Percentiles rank a stretch among this genome's conserved stretches.
These are phyloP conservation scores for Gautieria morchelliformis DNA, from an alignment of 768 basidiomycete species.

Conservation along the genomic window DNA sequence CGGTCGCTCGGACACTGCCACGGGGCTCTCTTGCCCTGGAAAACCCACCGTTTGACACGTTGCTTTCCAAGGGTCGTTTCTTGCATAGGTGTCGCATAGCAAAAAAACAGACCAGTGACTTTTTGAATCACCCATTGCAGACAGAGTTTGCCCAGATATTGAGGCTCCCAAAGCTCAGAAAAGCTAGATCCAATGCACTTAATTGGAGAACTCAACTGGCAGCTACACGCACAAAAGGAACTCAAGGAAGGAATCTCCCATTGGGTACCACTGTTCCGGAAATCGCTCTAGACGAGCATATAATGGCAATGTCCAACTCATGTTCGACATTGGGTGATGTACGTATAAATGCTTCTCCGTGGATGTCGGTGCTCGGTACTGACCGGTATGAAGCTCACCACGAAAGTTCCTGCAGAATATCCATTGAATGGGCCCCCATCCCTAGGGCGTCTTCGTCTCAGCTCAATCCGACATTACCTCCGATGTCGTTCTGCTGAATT, in stretches of 20 bases:
- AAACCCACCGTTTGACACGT: conserved; percentile 29
- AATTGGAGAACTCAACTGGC: conserved; percentile 13
- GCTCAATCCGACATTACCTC: conserved; percentile 15
- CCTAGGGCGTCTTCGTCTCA: conserved; percentile 9
- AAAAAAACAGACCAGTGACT: conserved; percentile 25
- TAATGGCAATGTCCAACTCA: neutral
- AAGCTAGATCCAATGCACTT: conserved; percentile 14
- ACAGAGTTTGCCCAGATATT: conserved; percentile 29
- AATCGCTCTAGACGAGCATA: neutral
- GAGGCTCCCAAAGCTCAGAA: conserved; percentile 11
- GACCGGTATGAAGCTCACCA: neutral
- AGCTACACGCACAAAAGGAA: neutral
- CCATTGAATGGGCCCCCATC: neutral
- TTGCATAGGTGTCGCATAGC: conserved; percentile 31
- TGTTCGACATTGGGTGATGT: conserved; percentile 5
- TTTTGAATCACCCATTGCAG: conserved; percentile 37
- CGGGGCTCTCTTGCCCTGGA: conserved; percentile 24
- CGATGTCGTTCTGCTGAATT: conserved; percentile 38
- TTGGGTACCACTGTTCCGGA: neutral
- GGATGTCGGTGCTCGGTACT: neutral
- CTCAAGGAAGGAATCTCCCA: neutral
- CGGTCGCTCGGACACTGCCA: conserved; percentile 17
- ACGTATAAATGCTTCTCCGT: neutral
- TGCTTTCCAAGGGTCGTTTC: conserved; percentile 41
- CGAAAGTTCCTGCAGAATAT: neutral